Percentiles rank a stretch among this genome's conserved stretches.
Conservation (phyloP, 2,329 filamentous ascomycete species). For the Penicillium sp. region DNA sequence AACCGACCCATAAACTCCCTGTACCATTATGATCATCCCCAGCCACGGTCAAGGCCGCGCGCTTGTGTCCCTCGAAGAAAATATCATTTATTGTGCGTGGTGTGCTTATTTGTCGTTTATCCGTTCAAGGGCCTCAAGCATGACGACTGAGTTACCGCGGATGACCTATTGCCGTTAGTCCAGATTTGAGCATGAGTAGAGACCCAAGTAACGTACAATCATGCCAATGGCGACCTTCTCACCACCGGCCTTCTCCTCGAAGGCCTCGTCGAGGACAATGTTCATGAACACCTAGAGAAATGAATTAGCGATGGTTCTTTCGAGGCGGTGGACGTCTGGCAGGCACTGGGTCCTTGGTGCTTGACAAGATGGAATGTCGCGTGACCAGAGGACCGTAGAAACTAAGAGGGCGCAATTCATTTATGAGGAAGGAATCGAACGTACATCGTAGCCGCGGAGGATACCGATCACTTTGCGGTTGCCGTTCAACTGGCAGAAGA, state of each 20-base stretch:
- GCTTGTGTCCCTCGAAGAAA: slow-evolving; percentile 12
- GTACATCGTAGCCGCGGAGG: slow-evolving; percentile 91
- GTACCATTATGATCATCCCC: slow-evolving; percentile 32
- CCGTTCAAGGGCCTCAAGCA: slow-evolving; percentile 69
- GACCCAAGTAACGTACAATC: slow-evolving; percentile 62
- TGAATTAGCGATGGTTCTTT: background rate
- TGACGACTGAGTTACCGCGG: slow-evolving; percentile 95
- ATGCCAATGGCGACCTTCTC: slow-evolving; percentile 90
- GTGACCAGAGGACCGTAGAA: background rate
- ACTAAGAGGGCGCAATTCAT: too few relatives aligned
- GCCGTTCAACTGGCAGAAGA: slow-evolving; percentile 97
- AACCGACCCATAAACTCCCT: slow-evolving; percentile 41
- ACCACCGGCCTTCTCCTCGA: slow-evolving; percentile 89
- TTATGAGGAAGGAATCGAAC: slow-evolving; percentile 29
- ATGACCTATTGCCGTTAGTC: slow-evolving; percentile 66
- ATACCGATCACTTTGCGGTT: slow-evolving; percentile 96
- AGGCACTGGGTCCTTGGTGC: background rate
- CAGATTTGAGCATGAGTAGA: background rate
- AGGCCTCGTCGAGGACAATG: slow-evolving; percentile 93
- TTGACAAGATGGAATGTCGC: background rate
- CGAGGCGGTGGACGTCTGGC: background rate
- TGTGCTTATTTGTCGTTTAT: slow-evolving; percentile 43
- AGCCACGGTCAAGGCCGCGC: slow-evolving; percentile 13
- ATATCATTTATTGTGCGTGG: slow-evolving; percentile 13
- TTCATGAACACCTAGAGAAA: slow-evolving; percentile 83